phyloP scores from a whole-genome alignment of 495 filamentous ascomycete genomes.

The Apiosordaria backusii region DNA sequence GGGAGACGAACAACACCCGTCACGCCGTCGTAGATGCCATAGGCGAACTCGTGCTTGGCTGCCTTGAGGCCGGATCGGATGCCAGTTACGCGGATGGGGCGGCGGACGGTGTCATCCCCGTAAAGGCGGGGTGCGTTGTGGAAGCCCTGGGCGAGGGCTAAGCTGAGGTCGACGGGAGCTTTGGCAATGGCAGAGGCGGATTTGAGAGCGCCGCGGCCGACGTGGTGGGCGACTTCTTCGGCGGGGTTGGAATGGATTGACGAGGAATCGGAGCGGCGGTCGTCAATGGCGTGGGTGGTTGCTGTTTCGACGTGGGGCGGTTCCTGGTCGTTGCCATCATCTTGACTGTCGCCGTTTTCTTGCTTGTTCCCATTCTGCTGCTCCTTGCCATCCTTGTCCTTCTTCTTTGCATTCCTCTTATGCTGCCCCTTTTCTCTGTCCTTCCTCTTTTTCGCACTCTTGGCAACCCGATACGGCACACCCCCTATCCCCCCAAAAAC shows the following conservation, averaged over 20 bases:
- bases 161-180: conserved; percentile 62
- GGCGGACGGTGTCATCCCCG: conserved; percentile 48
- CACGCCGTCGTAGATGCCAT: conserved; percentile 70
- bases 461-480: conserved; percentile 55
- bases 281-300: conserved; percentile 23
- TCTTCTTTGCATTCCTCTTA: conserved; percentile 42
- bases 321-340: not conserved
- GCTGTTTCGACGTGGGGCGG: conserved; percentile 18
- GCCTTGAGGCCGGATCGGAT: conserved; percentile 64
- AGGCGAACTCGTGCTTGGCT: conserved; percentile 62
- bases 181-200: conserved; percentile 45
- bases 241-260: conserved; percentile 29
- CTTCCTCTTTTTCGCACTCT: conserved; percentile 46
- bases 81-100: conserved; percentile 59
- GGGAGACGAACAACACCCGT: conserved; percentile 68
- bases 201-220: conserved; percentile 46
- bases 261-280: conserved; percentile 18
- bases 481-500: conserved; percentile 56
- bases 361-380: not conserved
- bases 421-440: conserved; percentile 42
- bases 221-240: conserved; percentile 39
- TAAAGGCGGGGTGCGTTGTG: conserved; percentile 81
- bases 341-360: conserved; percentile 9
- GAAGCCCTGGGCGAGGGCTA: conserved; percentile 75
- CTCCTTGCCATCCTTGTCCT: conserved; percentile 11